These are phyloP conservation scores for Ceratocystis albifundus DNA, from an alignment of 2,329 filamentous ascomycete genomes.

Conservation along the genomic window DNA sequence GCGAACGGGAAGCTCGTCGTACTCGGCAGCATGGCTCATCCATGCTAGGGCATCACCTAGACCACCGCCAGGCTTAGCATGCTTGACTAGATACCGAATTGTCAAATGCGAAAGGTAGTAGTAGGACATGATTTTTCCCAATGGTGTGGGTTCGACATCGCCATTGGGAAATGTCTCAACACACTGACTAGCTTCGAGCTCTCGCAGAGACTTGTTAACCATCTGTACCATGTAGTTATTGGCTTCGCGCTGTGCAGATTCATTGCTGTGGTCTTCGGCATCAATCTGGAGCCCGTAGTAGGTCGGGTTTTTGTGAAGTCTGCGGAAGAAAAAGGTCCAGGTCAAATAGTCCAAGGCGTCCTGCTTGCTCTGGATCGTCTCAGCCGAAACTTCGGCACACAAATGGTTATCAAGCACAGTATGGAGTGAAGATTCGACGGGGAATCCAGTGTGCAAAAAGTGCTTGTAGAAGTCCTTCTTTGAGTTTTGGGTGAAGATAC, in stretches of 20 bases:
- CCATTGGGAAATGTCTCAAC: slow-evolving; percentile 74
- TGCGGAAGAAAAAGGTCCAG: slow-evolving; percentile 98
- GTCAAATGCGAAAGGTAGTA: slow-evolving; percentile 97
- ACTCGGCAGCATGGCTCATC: slow-evolving; percentile 90
- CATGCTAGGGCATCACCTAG: slow-evolving; percentile 78
- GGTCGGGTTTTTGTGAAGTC: slow-evolving; percentile 93
- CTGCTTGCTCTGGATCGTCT: slow-evolving; percentile 86
- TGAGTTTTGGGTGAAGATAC: slow-evolving; percentile 92
- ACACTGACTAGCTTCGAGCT: slow-evolving; percentile 75
- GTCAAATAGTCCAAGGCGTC: slow-evolving; percentile 95
- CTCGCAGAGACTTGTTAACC: slow-evolving; percentile 73
- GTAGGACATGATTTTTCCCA: slow-evolving; percentile 98
- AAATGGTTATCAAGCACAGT: slow-evolving; percentile 96
- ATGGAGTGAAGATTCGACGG: slow-evolving; percentile 90
- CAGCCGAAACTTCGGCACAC: slow-evolving; percentile 84
- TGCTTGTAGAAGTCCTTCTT: slow-evolving; percentile 99
- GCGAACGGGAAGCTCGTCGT: slow-evolving; percentile 91
- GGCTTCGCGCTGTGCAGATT: slow-evolving; percentile 63
- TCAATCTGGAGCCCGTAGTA: slow-evolving; percentile 95
- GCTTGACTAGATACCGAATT: slow-evolving; percentile 67
- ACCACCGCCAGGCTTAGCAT: slow-evolving; percentile 61
- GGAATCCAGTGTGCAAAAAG: slow-evolving; percentile 94
- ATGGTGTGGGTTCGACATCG: slow-evolving; percentile 75
- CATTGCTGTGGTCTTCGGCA: slow-evolving; percentile 32
- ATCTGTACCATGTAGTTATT: slow-evolving; percentile 92